Evolutionary conservation across 1,284 basidiomycete genomes (phyloP).

Genomic region (Cryptococcus sp.): DNA sequence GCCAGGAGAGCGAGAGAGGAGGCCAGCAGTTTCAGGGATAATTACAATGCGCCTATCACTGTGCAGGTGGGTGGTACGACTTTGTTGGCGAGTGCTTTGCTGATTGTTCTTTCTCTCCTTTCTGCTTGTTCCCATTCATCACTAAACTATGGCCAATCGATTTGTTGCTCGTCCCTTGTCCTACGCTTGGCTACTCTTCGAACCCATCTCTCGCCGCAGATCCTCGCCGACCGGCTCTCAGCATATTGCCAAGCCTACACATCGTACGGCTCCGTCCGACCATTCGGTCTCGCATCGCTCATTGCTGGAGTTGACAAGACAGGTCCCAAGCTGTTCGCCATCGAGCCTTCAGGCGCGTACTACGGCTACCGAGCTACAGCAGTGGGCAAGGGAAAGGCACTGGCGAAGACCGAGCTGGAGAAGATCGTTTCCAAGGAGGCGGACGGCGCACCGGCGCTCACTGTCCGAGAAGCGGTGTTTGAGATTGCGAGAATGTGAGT

Average conservation of each 20-base stretch:
- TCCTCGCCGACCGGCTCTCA: conserved; percentile 79
- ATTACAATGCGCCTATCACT: conserved; percentile 73
- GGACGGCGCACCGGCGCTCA: conserved; percentile 38
- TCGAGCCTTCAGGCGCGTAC: conserved; percentile 94
- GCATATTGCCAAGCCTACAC: conserved; percentile 95
- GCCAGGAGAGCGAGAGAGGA: conserved; percentile 85
- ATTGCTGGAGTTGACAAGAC: conserved; percentile 85
- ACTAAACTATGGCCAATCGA: neutral
- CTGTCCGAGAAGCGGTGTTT: conserved; percentile 78
- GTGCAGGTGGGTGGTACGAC: conserved; percentile 65
- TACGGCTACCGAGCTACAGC: conserved; percentile 92
- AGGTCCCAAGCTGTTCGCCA: conserved; percentile 83
- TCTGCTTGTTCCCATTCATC: neutral
- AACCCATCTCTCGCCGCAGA: conserved; percentile 54
- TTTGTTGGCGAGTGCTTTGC: neutral
- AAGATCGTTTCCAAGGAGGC: conserved; percentile 63
- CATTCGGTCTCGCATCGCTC: conserved; percentile 93
- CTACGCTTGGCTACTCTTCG: neutral
- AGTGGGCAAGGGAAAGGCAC: conserved; percentile 91
- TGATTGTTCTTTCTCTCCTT: neutral
- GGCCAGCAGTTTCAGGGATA: conserved; percentile 73
- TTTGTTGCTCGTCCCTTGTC: neutral
- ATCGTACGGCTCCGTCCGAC: conserved; percentile 95
- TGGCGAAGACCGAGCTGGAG: conserved; percentile 98
- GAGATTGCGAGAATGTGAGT: conserved; percentile 94